Conservation (phyloP, 306 rosid species). For the Inga leiocalycina region DNA sequence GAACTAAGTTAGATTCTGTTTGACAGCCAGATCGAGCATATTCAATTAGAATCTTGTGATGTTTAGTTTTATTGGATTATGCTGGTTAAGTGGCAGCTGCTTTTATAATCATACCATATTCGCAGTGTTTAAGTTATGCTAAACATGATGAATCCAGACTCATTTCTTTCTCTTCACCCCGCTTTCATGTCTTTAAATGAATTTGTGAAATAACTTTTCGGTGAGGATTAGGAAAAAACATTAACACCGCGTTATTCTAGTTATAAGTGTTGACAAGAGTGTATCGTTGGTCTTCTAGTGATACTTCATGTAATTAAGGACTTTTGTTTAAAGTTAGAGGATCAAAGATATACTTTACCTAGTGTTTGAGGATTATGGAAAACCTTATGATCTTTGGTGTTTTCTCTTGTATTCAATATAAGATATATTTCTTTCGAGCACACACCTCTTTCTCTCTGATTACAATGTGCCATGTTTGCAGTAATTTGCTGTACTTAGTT, state of each 20-base stretch:
- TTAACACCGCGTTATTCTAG: not conserved
- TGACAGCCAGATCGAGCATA: slow-evolving; percentile 10
- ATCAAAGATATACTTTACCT: not conserved
- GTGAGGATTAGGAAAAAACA: not conserved
- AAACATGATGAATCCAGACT: slow-evolving; percentile 16
- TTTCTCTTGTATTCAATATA: slow-evolving; percentile 6
- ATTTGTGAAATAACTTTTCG: not conserved
- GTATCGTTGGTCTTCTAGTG: too few species aligned
- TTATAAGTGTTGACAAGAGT: not conserved
- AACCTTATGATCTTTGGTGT: not conserved
- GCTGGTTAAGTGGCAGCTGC: slow-evolving; percentile 13
- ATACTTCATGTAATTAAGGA: too few species aligned
- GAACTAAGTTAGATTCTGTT: slow-evolving; percentile 5
- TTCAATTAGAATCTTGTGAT: not conserved
- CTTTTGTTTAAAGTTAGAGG: not conserved
- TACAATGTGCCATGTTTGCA: not conserved
- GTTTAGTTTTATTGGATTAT: slow-evolving; percentile 16
- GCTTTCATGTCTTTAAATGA: not conserved
- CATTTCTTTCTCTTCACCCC: not conserved
- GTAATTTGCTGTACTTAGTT: not conserved
- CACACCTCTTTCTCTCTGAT: not conserved
- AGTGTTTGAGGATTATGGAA: not conserved
- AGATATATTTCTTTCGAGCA: not conserved
- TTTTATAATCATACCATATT: not conserved
- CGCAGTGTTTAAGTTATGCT: not conserved